phyloP scores from a whole-genome alignment of 495 filamentous ascomycete genomes.

The Rhizodiscina lignyota region DNA sequence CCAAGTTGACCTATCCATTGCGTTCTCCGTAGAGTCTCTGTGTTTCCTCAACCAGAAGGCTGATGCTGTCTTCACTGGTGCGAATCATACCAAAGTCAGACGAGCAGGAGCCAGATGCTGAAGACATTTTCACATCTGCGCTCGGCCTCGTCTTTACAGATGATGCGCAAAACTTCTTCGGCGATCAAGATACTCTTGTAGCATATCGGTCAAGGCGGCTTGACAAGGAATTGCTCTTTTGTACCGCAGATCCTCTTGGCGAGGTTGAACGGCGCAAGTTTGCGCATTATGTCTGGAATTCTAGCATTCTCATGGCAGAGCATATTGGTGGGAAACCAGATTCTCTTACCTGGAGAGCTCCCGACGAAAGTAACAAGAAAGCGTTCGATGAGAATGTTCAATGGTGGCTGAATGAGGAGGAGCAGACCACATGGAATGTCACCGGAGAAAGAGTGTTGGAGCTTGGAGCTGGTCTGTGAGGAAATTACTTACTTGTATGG shows the following conservation, averaged over 20 bases:
- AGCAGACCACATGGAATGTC: constrained; percentile 29
- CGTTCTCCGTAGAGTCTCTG: no score
- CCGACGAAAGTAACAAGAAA: not conserved
- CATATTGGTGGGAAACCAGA: constrained; percentile 34
- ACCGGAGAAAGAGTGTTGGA: constrained; percentile 37
- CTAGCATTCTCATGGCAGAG: constrained; percentile 56
- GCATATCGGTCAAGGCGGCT: constrained; percentile 31
- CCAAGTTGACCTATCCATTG: no score
- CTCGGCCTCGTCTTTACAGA: constrained; percentile 63
- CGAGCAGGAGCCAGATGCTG: constrained; percentile 18
- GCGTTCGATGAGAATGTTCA: constrained; percentile 1
- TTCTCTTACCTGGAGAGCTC: constrained; percentile 6
- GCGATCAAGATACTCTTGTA: constrained; percentile 44
- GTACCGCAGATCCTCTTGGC: constrained; percentile 35
- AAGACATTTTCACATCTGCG: constrained; percentile 49
- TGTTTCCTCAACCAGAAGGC: no score
- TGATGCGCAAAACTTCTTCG: constrained; percentile 55
- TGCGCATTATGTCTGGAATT: constrained; percentile 77
- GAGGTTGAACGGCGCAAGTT: constrained; percentile 49
- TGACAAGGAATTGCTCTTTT: constrained; percentile 30
- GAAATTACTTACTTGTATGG: no score
- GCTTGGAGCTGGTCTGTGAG: constrained; percentile 40
- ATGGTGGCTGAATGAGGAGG: constrained; percentile 12
- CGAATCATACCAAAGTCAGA: no score
- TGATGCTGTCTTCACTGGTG: no score